A percentile compares a stretch with the other conserved stretches of the same genome.
Evolutionary conservation across 2,329 filamentous ascomycete genomes (phyloP).

Genomic region (Phialemonium atrogriseum): DNA sequence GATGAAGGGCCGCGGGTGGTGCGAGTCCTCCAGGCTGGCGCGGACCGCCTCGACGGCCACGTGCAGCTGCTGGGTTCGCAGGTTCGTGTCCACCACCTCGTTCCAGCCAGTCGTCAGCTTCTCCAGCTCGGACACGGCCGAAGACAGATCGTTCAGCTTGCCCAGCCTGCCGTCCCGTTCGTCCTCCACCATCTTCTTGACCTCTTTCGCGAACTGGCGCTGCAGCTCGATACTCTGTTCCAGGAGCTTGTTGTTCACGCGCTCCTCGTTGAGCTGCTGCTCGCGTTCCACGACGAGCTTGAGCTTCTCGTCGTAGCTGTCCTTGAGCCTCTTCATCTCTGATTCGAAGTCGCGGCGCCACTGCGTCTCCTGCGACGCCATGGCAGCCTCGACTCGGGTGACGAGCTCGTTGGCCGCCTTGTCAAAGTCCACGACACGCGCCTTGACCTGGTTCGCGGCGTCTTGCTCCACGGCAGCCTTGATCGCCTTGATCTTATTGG

Average conservation of each 20-base stretch:
- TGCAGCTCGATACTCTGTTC: conserved; percentile 89
- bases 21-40: conserved; percentile 67
- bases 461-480: conserved; percentile 61
- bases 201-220: conserved; percentile 70
- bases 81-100: conserved; percentile 78
- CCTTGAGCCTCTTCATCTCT: conserved; percentile 72
- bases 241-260: conserved; percentile 73
- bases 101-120: conserved; percentile 85
- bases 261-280: conserved; percentile 73
- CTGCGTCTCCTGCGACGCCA: conserved; percentile 69
- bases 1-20: conserved; percentile 76
- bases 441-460: conserved; percentile 66
- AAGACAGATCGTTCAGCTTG: conserved; percentile 72
- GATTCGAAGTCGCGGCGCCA: conserved; percentile 83
- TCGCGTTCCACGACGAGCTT: conserved; percentile 71
- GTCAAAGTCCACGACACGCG: conserved; percentile 73
- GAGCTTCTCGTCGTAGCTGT: conserved; percentile 72
- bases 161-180: conserved; percentile 83
- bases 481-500: conserved; percentile 66
- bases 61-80: conserved; percentile 92
- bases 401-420: conserved; percentile 81
- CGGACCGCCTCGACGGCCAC: conserved; percentile 92
- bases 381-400: conserved; percentile 73
- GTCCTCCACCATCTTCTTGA: conserved; percentile 74
- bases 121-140: conserved; percentile 75